phyloP scores from a whole-genome alignment of 2,329 filamentous ascomycete species.

The Curvularia sp. region DNA sequence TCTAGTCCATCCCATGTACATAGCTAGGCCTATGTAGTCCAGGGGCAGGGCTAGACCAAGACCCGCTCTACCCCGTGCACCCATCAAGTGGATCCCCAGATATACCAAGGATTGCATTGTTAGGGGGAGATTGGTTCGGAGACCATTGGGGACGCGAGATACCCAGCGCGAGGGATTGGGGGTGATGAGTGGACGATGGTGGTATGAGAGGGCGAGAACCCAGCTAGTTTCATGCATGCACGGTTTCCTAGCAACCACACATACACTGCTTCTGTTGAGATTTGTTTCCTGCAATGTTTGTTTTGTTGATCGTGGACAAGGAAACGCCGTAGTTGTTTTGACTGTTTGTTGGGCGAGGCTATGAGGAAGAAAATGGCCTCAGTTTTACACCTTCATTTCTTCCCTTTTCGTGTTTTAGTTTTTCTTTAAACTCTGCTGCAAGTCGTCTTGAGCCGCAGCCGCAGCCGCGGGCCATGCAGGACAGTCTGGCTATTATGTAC shows the following conservation, averaged over 20 bases:
- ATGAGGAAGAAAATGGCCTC: no score
- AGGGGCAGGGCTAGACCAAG: background rate
- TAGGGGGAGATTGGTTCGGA: no score
- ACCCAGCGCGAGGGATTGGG: background rate
- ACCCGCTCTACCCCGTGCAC: constrained; percentile 1
- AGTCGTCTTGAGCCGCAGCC: background rate
- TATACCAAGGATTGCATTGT: background rate
- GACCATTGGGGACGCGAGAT: no score
- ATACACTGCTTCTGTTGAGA: no score
- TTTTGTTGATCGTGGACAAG: background rate
- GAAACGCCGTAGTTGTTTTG: background rate
- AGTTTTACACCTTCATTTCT: background rate
- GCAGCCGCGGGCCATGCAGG: background rate
- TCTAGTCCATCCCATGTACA: no score
- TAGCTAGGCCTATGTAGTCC: background rate
- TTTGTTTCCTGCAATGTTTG: background rate
- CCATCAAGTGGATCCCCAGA: constrained; percentile 3
- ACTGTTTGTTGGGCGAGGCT: background rate
- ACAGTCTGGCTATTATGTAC: constrained; percentile 15
- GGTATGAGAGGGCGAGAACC: background rate
- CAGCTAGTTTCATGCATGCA: background rate
- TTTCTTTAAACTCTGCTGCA: background rate
- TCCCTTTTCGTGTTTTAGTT: background rate
- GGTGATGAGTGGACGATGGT: background rate
- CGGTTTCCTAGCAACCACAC: no score